These are phyloP conservation scores for Calonectria henricotiae DNA, from an alignment of 2,329 filamentous ascomycete genomes.

Conservation along the genomic window DNA sequence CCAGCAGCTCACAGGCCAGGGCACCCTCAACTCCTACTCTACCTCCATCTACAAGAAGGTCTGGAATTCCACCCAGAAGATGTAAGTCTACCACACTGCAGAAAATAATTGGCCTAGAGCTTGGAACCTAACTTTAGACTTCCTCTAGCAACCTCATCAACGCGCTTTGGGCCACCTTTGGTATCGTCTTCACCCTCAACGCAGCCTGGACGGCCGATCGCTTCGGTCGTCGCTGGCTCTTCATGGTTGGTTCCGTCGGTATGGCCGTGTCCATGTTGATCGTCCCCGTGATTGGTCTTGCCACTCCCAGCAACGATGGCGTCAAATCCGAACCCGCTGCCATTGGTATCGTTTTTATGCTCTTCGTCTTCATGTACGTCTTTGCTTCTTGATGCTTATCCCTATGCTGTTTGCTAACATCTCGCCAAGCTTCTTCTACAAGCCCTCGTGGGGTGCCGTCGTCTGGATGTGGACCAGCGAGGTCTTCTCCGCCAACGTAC, in stretches of 20 bases:
- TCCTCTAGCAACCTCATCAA: conserved; percentile 75
- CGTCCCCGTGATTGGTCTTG: conserved; percentile 65
- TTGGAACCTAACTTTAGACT: conserved; percentile 15
- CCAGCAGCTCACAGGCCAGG: conserved; percentile 82
- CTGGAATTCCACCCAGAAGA: conserved; percentile 72
- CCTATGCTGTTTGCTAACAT: conserved; percentile 1
- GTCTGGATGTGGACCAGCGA: conserved; percentile 82
- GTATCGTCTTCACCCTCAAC: conserved; percentile 82
- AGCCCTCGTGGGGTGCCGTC: conserved; percentile 79
- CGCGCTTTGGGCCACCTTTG: conserved; percentile 81
- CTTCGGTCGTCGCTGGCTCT: conserved; percentile 79
- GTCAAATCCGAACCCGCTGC: conserved; percentile 73
- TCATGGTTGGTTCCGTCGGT: conserved; percentile 78
- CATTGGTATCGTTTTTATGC: conserved; percentile 78
- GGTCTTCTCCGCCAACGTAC: conserved; percentile 81
- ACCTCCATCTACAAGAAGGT: conserved; percentile 83
- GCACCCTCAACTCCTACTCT: conserved; percentile 81
- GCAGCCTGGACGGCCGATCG: conserved; percentile 82
- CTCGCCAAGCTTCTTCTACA: conserved; percentile 72
- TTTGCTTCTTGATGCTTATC: too few relatives aligned
- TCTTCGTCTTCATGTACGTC: conserved; percentile 72
- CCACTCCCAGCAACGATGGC: conserved; percentile 69
- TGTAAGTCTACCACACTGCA: conserved; percentile 53
- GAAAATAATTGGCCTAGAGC: not conserved
- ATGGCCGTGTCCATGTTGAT: conserved; percentile 81